phyloP scores from a whole-genome alignment of 192 early-diverging fungal species.

The Coemansia sp. region DNA sequence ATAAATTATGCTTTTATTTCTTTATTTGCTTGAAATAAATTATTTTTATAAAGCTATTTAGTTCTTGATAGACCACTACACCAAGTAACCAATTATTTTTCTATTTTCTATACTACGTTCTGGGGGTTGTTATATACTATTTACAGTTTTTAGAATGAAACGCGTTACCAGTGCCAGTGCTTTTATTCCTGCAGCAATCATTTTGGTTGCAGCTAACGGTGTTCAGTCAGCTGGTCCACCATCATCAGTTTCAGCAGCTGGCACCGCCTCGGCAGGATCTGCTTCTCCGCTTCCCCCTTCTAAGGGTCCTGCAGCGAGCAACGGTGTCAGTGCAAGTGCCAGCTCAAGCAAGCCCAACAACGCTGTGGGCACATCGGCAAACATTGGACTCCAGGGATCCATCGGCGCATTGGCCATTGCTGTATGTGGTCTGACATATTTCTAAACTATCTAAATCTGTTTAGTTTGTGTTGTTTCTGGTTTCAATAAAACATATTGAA shows the following conservation, averaged over 20 bases:
- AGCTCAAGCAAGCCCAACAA: constrained; percentile 24
- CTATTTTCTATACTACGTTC: not conserved
- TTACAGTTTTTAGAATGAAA: not conserved
- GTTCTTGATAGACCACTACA: too few relatives aligned
- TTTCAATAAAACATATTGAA: too few relatives aligned
- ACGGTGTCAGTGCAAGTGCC: constrained; percentile 6
- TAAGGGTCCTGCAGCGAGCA: constrained; percentile 8
- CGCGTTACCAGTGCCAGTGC: not conserved
- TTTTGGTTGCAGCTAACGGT: not conserved
- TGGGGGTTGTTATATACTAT: not conserved
- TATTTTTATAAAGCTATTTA: too few relatives aligned
- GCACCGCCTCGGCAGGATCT: not conserved
- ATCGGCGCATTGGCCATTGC: constrained; percentile 43
- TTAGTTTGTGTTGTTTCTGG: not conserved
- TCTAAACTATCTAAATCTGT: constrained; percentile 14
- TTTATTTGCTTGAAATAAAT: too few relatives aligned
- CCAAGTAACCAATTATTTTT: too few relatives aligned
- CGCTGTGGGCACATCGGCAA: constrained; percentile 13
- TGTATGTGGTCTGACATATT: constrained; percentile 32
- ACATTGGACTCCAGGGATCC: constrained; percentile 26
- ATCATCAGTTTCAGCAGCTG: constrained; percentile 4
- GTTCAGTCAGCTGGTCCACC: not conserved
- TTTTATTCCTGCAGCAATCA: not conserved
- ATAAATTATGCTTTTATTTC: too few relatives aligned
- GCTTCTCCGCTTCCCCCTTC: constrained; percentile 8